Conservation (phyloP, 2,329 filamentous ascomycete genomes). For the Diaporthe sp. region DNA sequence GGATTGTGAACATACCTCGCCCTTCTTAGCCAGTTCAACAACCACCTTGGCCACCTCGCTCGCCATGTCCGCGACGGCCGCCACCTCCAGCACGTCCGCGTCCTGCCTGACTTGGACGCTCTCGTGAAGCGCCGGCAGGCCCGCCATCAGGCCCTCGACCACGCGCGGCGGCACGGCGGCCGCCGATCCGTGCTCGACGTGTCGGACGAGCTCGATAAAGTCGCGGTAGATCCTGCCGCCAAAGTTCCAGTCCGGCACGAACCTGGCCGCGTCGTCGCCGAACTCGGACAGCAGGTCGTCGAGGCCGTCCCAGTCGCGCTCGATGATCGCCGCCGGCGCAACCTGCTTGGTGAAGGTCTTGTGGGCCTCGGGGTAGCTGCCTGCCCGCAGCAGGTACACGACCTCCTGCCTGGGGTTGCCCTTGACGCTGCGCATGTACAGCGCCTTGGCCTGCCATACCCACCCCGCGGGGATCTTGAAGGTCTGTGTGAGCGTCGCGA, state of each 20-base stretch:
- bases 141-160: conserved; percentile 69
- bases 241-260: conserved; percentile 79
- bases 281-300: conserved; percentile 81
- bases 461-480: conserved; percentile 81
- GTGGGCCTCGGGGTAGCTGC: conserved; percentile 85
- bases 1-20: conserved; percentile 62
- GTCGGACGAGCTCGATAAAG: conserved; percentile 67
- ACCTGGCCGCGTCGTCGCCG: conserved; percentile 65
- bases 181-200: conserved; percentile 49
- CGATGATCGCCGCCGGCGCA: conserved; percentile 85
- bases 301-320: conserved; percentile 81
- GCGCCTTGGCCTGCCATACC: conserved; percentile 90
- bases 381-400: conserved; percentile 83
- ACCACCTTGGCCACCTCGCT: conserved; percentile 78
- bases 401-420: conserved; percentile 80
- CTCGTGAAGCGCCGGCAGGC: conserved; percentile 69
- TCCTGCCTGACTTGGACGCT: conserved; percentile 46
- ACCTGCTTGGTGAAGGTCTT: conserved; percentile 84
- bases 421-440: conserved; percentile 81
- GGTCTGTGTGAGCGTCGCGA: conserved; percentile 71
- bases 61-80: conserved; percentile 87
- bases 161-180: conserved; percentile 54
- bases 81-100: conserved; percentile 67
- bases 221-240: conserved; percentile 85
- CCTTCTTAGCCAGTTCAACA: conserved; percentile 66